Conservation (phyloP, 768 basidiomycete genomes). For the Leccinum ochraceum region DNA sequence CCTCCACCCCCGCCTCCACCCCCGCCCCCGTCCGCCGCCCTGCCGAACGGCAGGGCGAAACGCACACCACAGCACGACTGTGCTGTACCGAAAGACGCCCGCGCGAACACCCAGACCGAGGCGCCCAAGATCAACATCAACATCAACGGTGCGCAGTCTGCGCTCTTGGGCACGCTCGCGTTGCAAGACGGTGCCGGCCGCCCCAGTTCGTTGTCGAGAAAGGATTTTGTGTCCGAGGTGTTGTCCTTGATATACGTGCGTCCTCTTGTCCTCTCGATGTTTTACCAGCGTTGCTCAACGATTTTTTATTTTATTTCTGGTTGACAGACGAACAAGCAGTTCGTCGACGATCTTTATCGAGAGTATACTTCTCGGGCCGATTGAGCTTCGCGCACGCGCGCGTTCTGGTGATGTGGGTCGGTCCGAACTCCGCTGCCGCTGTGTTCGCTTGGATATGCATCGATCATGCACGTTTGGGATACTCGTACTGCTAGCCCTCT, state of each 20-base stretch:
- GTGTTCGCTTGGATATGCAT: not conserved
- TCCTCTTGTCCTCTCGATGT: conserved; percentile 3
- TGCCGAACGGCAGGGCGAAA: conserved; percentile 31
- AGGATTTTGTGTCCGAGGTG: conserved; percentile 60
- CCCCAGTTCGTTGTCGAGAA: conserved; percentile 41
- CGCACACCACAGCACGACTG: conserved; percentile 3
- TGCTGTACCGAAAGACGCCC: conserved; percentile 7
- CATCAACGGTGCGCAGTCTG: conserved; percentile 20
- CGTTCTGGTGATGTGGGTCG: not conserved
- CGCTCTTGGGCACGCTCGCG: conserved; percentile 28
- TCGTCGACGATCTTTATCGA: conserved; percentile 62
- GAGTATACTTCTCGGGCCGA: conserved; percentile 41
- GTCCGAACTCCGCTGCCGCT: not conserved
- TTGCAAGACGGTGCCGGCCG: conserved; percentile 18
- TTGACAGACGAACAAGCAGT: conserved; percentile 59
- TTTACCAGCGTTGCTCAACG: not conserved
- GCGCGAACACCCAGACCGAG: not conserved
- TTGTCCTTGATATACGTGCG: conserved; percentile 63
- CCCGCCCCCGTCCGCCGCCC: conserved; percentile 1
- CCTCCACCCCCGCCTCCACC: conserved; percentile 1
- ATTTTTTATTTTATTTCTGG: not conserved
- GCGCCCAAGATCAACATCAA: conserved; percentile 24
- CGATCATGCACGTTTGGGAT: conserved; percentile 3
- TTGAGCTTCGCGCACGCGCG: conserved; percentile 15
- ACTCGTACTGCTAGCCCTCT: conserved; percentile 12